Conservation (phyloP, 23 red algal species). For the Gracilaria domingensis region DNA sequence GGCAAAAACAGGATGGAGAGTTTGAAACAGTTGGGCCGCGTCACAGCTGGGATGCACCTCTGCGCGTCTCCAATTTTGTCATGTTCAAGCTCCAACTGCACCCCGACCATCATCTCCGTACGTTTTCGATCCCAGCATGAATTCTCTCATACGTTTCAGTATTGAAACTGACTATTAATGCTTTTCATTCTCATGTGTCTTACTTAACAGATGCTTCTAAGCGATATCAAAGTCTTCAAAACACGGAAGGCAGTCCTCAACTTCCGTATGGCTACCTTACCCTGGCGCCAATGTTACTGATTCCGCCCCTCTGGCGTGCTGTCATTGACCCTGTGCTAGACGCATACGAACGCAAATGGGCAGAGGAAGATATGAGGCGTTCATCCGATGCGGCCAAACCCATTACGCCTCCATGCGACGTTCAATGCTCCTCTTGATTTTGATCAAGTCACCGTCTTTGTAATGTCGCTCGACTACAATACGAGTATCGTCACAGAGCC, state of each 20-base stretch:
- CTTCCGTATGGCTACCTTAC: conserved; percentile 85
- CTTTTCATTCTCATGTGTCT: no score
- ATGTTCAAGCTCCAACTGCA: conserved; percentile 97
- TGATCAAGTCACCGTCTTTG: conserved; percentile 8
- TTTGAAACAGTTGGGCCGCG: conserved; percentile 75
- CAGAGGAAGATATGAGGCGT: conserved; percentile 25
- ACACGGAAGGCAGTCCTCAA: conserved; percentile 61
- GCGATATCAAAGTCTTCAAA: conserved; percentile 81
- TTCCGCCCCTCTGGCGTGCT: conserved; percentile 75
- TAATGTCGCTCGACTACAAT: not conserved
- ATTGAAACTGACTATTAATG: not conserved
- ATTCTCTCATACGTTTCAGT: not conserved
- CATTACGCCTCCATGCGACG: not conserved
- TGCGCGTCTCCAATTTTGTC: conserved; percentile 75
- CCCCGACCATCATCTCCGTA: conserved; percentile 90
- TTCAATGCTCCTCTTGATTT: conserved; percentile 15
- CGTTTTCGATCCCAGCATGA: not conserved
- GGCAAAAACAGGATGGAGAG: conserved; percentile 11
- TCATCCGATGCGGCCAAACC: not conserved
- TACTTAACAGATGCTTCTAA: conserved; percentile 40
- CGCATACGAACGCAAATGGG: conserved; percentile 33
- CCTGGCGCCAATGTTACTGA: conserved; percentile 66
- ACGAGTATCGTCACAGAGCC: conserved; percentile 6
- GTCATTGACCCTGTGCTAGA: conserved; percentile 82
- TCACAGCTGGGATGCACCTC: conserved; percentile 94